These are phyloP conservation scores for Testicularia cyperi DNA, from an alignment of 1,284 basidiomycete species.

Conservation along the genomic window DNA sequence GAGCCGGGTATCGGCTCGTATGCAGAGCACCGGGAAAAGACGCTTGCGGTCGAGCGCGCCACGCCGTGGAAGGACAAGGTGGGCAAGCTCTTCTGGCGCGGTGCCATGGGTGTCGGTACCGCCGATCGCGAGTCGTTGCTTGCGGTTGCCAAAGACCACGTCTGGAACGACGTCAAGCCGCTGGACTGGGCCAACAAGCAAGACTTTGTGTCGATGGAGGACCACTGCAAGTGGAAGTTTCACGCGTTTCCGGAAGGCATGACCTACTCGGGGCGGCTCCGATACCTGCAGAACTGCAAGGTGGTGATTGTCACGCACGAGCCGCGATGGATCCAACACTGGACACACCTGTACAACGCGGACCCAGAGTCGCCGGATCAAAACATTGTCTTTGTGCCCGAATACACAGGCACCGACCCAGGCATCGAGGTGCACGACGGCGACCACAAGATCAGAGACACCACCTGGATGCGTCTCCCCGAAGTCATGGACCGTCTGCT, in stretches of 20 bases:
- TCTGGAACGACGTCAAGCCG: conserved; percentile 47
- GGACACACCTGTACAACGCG: conserved; percentile 54
- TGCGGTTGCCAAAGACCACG: conserved; percentile 25
- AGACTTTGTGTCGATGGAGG: conserved; percentile 41
- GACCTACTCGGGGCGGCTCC: conserved; percentile 50
- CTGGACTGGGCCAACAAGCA: conserved; percentile 40
- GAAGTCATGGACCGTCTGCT: conserved; percentile 50
- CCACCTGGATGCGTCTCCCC: conserved; percentile 47
- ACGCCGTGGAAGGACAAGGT: conserved; percentile 41
- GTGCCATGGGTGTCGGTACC: conserved; percentile 48
- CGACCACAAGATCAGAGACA: conserved; percentile 15
- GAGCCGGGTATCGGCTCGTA: conserved; percentile 54
- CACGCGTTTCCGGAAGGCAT: conserved; percentile 55
- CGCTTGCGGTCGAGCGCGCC: conserved; percentile 28
- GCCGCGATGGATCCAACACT: conserved; percentile 54
- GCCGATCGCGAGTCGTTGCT: conserved; percentile 46
- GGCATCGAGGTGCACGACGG: conserved; percentile 39
- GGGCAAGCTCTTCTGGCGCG: conserved; percentile 50
- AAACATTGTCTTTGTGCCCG: conserved; percentile 55
- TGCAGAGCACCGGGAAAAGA: conserved; percentile 40
- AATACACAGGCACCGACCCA: conserved; percentile 10
- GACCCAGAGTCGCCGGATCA: conserved; percentile 49
- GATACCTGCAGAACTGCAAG: conserved; percentile 54
- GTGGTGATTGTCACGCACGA: conserved; percentile 53
- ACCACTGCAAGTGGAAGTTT: conserved; percentile 56